Evolutionary conservation across 1,284 basidiomycete species (phyloP).

Genomic region (Mycosarcoma mackinlayi): DNA sequence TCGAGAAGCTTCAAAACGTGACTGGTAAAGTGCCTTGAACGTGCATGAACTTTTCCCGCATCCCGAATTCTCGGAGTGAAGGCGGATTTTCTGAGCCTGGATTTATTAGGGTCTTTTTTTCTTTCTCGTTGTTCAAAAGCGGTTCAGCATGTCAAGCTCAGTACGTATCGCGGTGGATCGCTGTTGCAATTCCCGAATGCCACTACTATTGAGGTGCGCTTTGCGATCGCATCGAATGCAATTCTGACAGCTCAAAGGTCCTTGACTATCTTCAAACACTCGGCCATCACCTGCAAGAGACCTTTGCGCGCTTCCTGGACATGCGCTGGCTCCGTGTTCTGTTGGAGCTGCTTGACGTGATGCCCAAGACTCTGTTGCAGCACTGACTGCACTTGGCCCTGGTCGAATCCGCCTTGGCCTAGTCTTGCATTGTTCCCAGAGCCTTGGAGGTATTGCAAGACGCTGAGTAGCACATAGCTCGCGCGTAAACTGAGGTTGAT

Average conservation of each 20-base stretch:
- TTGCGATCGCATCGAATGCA: neutral
- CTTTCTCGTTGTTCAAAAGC: neutral
- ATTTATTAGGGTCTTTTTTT: neutral
- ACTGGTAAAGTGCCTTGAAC: neutral
- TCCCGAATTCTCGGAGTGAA: too few species aligned
- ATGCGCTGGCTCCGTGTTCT: constrained; percentile 6
- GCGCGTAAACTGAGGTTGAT: constrained; percentile 36
- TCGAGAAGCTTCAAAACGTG: neutral
- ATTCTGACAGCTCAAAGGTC: constrained; percentile 8
- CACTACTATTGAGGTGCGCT: neutral
- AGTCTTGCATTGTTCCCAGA: too few species aligned
- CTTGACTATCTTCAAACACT: constrained; percentile 27
- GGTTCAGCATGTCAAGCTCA: too few species aligned
- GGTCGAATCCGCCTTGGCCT: constrained; percentile 8
- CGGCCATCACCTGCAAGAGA: constrained; percentile 28
- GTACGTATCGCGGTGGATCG: neutral
- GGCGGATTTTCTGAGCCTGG: neutral
- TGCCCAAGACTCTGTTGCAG: constrained; percentile 19
- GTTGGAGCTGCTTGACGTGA: constrained; percentile 21
- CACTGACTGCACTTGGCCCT: constrained; percentile 7
- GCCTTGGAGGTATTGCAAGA: constrained; percentile 15
- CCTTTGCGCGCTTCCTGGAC: constrained; percentile 30
- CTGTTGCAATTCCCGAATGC: too few species aligned
- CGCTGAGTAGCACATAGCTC: constrained; percentile 32
- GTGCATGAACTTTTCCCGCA: too few species aligned